These are phyloP conservation scores for Musa itinerans DNA, from an alignment of 176 grass and related monocot species.

Conservation along the genomic window DNA sequence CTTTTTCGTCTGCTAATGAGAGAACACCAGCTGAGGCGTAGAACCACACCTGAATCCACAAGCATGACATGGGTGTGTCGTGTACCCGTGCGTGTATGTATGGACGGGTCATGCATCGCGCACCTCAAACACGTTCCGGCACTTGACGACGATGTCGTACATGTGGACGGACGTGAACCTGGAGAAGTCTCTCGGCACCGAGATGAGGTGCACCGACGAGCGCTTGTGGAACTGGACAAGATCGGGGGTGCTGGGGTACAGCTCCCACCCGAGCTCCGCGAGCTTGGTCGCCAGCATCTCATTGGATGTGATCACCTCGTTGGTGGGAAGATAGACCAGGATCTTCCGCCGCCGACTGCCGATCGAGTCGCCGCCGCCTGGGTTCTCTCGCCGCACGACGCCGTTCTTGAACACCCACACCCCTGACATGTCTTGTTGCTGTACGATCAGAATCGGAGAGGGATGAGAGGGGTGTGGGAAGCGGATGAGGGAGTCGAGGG, in stretches of 20 bases:
- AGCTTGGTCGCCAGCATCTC: conserved; percentile 1
- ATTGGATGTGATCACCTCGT: neutral
- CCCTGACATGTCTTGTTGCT: neutral
- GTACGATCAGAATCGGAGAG: neutral
- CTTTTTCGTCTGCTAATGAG: no score
- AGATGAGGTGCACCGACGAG: conserved; percentile 14
- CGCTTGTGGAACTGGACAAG: conserved; percentile 12
- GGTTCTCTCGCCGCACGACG: neutral
- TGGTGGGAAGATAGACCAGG: neutral
- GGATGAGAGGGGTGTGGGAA: neutral
- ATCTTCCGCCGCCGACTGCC: neutral
- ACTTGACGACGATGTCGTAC: conserved; percentile 20
- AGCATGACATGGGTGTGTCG: no score
- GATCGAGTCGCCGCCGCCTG: neutral
- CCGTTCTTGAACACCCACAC: conserved; percentile 17
- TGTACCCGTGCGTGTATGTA: neutral
- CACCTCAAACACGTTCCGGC: conserved; percentile 8
- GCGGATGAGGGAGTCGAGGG: neutral
- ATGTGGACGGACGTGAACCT: conserved; percentile 8
- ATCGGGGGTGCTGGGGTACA: neutral
- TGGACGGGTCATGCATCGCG: neutral
- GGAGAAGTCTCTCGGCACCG: conserved; percentile 9
- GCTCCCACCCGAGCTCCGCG: conserved; percentile 4
- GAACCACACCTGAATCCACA: no score
- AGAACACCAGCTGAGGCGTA: no score